Base-by-base conservation (phyloP, 495 filamentous ascomycete species). In the Durotheca rogersii region DNA sequence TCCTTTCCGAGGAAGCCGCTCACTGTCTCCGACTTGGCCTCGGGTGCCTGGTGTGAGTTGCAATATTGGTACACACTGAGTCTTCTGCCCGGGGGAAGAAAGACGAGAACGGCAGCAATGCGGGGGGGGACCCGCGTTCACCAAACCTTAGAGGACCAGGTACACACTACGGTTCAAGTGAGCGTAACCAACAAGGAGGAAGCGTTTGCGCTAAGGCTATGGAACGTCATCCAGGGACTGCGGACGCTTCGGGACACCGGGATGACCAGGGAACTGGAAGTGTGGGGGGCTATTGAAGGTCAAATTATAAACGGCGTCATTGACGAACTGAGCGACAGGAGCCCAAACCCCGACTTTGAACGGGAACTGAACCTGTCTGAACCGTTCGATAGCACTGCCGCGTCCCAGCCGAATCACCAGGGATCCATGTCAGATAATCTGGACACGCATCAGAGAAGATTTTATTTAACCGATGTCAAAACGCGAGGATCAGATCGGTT, bases 11-110 rank as follows among this genome's bases (percentile, higher is more conserved):
- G 79, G 56, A 91, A 88, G 57, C 79, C 87, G 0, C 80, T 98
- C n/a, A 89, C 87, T 0, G 93, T 98, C 3, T 88, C 89, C 1
- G 93, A 98, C 67, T 64, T 98, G 32, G 79, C 92, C 1, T 85
- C 86, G 10, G 90, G 90, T 1, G 81, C 90, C 6, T 98, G 93
- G 93, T 98, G 93, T 65, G 94, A 98, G 66, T 68, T 96, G 34
- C 93, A 98, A 65, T 92, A 95, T 57, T 87, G 81, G 76, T 97
- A 90, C 71, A 84, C 81, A 0, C 77, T 98, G 21, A 87, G 82
- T 2, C 82, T 80, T 33, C 79, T 85, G 60, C 73, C 70, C 0
- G 69, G 68, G 11, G 94, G 94, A 12, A 78, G 75, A 57, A 90
- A 85, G 67, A 81, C 73, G 41, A 67, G 72, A 1, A 97, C 94